A percentile compares a stretch with the other conserved stretches of the same genome.
Evolutionary conservation across 2,329 filamentous ascomycete species (phyloP).

Genomic region (Diaporthe sp.): DNA sequence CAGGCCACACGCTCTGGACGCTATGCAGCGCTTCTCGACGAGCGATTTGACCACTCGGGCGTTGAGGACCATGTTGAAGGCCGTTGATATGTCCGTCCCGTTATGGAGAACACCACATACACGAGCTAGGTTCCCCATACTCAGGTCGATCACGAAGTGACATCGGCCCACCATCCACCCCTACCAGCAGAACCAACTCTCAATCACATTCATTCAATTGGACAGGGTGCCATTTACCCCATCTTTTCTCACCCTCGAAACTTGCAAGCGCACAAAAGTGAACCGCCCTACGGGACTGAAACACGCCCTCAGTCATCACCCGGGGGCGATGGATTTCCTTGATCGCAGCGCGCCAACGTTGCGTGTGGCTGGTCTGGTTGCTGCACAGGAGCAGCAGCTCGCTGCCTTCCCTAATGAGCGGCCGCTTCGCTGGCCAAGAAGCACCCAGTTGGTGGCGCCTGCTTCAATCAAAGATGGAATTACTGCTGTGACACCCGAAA

Average conservation of each 20-base stretch:
- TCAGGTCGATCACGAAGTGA: background rate
- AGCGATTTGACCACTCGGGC: background rate
- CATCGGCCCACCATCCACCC: background rate
- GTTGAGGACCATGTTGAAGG: background rate
- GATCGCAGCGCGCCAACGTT: background rate
- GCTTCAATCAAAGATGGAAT: background rate
- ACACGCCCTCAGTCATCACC: background rate
- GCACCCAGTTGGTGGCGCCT: background rate
- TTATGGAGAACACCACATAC: background rate
- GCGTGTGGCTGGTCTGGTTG: background rate
- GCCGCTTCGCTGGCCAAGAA: background rate
- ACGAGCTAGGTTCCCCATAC: background rate
- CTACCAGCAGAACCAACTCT: background rate
- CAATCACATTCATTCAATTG: background rate
- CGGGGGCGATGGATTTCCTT: background rate
- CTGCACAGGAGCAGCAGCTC: background rate
- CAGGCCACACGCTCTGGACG: background rate
- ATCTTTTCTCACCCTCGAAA: background rate
- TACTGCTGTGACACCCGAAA: background rate
- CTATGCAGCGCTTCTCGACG: background rate
- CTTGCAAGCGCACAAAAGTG: background rate
- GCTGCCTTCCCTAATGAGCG: background rate
- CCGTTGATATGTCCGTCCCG: background rate
- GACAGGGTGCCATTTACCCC: background rate
- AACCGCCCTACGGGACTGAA: constrained; percentile 10